Conservation (phyloP, 2,329 filamentous ascomycete species). For the Mycosphaerelloides madeirae region DNA sequence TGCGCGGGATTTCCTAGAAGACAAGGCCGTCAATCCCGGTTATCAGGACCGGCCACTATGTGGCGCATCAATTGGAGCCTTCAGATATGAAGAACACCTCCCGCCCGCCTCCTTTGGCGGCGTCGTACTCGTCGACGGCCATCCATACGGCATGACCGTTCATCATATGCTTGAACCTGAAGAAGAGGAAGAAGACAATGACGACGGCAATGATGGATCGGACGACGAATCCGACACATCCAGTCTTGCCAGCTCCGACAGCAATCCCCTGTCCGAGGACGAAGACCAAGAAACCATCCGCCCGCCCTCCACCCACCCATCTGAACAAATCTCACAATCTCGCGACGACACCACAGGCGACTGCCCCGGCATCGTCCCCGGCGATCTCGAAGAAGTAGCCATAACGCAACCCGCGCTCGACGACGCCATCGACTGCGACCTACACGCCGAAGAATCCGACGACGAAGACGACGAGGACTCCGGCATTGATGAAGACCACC, state of each 20-base stretch:
- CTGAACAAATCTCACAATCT: conserved; percentile 17
- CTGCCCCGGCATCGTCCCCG: conserved; percentile 69
- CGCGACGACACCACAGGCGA: conserved; percentile 50
- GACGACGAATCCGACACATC: conserved; percentile 31
- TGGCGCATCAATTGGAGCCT: conserved; percentile 90
- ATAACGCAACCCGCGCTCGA: conserved; percentile 91
- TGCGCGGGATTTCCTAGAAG: conserved; percentile 18
- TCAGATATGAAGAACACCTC: conserved; percentile 76
- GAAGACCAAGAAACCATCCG: conserved; percentile 44
- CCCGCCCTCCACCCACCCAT: conserved; percentile 24
- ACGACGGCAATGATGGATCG: conserved; percentile 38
- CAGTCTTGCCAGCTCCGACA: conserved; percentile 40
- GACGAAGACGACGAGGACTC: conserved; percentile 67
- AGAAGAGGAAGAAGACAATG: conserved; percentile 50
- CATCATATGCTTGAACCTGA: conserved; percentile 85
- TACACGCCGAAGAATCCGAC: conserved; percentile 73
- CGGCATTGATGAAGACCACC: conserved; percentile 74
- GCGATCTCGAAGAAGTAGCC: conserved; percentile 69
- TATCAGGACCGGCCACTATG: conserved; percentile 76
- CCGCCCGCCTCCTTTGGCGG: conserved; percentile 90
- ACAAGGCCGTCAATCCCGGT: conserved; percentile 58
- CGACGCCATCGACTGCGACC: conserved; percentile 60
- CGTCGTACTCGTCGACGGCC: conserved; percentile 75
- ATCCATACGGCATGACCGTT: conserved; percentile 89
- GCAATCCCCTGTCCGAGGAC: conserved; percentile 55